Conservation (phyloP, 768 basidiomycete genomes). For the Auricularia sp. region DNA sequence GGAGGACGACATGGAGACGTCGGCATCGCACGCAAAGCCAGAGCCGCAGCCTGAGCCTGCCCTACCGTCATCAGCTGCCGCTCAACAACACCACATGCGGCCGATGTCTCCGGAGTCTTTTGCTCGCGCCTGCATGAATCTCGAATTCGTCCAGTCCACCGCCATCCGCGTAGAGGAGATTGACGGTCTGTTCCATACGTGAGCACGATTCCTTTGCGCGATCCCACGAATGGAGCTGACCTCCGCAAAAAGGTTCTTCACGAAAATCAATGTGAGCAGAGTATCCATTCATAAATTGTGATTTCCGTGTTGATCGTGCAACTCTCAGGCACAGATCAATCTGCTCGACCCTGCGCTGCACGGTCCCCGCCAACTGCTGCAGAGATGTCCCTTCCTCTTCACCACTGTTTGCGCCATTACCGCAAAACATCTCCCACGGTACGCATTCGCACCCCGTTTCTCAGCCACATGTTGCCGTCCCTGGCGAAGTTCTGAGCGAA, state of each 20-base stretch:
- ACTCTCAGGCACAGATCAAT: conserved; percentile 30
- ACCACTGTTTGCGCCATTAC: conserved; percentile 78
- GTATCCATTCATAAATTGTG: neutral
- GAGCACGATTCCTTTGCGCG: neutral
- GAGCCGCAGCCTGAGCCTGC: neutral
- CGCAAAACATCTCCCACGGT: conserved; percentile 52
- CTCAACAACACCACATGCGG: neutral
- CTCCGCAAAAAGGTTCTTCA: neutral
- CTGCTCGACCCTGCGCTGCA: conserved; percentile 76
- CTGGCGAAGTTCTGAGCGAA: neutral
- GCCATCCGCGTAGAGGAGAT: neutral
- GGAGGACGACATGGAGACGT: neutral
- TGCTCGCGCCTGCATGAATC: neutral
- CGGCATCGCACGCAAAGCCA: neutral
- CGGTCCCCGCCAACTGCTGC: conserved; percentile 65
- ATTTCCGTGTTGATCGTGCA: conserved; percentile 34
- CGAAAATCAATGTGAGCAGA: neutral
- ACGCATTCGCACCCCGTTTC: neutral
- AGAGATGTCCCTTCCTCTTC: conserved; percentile 82
- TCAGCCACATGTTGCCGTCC: neutral
- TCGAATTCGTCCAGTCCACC: neutral
- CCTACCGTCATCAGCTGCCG: neutral
- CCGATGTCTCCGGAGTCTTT: neutral
- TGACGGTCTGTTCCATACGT: neutral
- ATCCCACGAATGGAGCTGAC: neutral